phyloP scores from a whole-genome alignment of 768 basidiomycete species.

The Mycena latifolia region DNA sequence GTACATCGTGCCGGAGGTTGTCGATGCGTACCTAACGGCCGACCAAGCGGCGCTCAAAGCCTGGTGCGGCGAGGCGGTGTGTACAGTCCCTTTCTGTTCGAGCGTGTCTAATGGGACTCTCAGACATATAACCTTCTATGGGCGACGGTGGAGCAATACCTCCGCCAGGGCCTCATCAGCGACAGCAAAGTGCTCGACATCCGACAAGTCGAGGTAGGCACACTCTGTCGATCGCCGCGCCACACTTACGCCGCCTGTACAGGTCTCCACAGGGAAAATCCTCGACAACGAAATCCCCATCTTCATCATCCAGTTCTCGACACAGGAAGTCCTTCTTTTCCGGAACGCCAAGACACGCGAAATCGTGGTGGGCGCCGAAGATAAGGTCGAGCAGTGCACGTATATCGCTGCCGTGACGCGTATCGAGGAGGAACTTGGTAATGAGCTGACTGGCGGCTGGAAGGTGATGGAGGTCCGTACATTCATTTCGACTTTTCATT shows the following conservation, averaged over 20 bases:
- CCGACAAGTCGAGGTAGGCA: slow-evolving; percentile 92
- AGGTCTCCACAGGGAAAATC: slow-evolving; percentile 90
- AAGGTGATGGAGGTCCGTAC: slow-evolving; percentile 91
- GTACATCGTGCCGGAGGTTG: slow-evolving; percentile 97
- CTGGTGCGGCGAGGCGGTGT: slow-evolving; percentile 97
- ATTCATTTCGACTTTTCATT: slow-evolving; percentile 15
- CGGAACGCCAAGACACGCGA: slow-evolving; percentile 92
- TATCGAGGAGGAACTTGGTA: slow-evolving; percentile 86
- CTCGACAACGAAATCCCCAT: slow-evolving; percentile 92
- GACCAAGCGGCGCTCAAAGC: slow-evolving; percentile 86
- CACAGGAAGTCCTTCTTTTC: slow-evolving; percentile 95
- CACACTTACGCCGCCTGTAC: background rate
- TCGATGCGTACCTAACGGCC: slow-evolving; percentile 94
- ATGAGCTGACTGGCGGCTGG: slow-evolving; percentile 98
- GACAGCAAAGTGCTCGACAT: slow-evolving; percentile 97
- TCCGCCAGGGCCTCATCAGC: slow-evolving; percentile 89
- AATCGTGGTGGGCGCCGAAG: slow-evolving; percentile 86
- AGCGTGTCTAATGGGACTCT: background rate
- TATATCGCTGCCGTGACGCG: slow-evolving; percentile 95
- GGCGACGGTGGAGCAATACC: slow-evolving; percentile 97
- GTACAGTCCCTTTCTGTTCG: slow-evolving; percentile 43
- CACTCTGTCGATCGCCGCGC: background rate
- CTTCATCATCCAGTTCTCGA: slow-evolving; percentile 91
- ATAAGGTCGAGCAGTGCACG: slow-evolving; percentile 92
- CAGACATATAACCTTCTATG: slow-evolving; percentile 98